Evolutionary conservation across 1,139 yeast genomes (phyloP).

Genomic region (Protomyces inundatus): DNA sequence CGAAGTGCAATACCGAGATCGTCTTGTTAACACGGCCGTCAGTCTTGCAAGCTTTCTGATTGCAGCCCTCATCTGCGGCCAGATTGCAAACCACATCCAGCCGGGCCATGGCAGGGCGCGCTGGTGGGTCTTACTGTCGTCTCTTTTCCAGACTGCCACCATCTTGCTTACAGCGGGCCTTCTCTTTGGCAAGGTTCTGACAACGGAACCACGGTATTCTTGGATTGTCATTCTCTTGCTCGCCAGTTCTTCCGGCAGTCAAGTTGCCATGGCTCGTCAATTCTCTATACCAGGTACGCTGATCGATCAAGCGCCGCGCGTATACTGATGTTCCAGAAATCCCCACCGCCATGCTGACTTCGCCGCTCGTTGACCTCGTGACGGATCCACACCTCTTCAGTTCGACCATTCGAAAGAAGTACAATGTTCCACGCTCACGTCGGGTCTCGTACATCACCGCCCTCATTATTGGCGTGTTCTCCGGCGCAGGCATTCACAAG

Average conservation of each 20-base stretch:
- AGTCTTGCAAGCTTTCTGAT: constrained; percentile 6
- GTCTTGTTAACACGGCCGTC: constrained; percentile 6
- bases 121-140: constrained; percentile 7
- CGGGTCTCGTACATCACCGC: constrained; percentile 6
- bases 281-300: constrained; percentile 7
- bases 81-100: background rate
- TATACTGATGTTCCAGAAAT: background rate
- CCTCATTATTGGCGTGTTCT: constrained; percentile 13
- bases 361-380: constrained; percentile 5
- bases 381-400: constrained; percentile 19
- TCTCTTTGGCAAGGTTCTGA: background rate
- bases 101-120: constrained; percentile 2
- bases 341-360: background rate
- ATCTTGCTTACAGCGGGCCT: constrained; percentile 11
- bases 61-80: constrained; percentile 3
- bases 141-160: constrained; percentile 1
- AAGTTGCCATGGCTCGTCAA: constrained; percentile 20
- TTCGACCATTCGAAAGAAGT: background rate
- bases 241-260: constrained; percentile 16
- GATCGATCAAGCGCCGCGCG: background rate
- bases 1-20: background rate
- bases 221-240: constrained; percentile 10
- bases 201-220: background rate
- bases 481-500: constrained; percentile 11
- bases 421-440: constrained; percentile 3